Evolutionary conservation across 2,329 filamentous ascomycete genomes (phyloP), one percentile per base, ranked within the genome.

Genomic region (Ophiostoma perfectum): DNA sequence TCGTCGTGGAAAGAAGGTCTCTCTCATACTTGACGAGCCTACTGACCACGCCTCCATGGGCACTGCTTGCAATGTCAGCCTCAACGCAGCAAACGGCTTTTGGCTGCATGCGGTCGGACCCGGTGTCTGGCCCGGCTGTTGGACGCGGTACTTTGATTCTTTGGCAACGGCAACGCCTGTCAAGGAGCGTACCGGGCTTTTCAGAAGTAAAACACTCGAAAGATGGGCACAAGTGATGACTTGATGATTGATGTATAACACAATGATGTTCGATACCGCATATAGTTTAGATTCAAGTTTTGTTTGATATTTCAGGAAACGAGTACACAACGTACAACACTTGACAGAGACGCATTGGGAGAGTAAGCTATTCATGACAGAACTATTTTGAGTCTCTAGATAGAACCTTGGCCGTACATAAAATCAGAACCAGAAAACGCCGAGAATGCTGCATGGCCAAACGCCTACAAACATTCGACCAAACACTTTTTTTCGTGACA

Each of bases 381-480:
- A 64, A 64, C 62, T 41, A 55, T 60, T 63, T 70, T 66, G 45
- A 67, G 52, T 66, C 58, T 67, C 52, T 63, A 66, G 60, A 70
- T 64, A 41, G 63, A 64, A 63, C 45, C 64, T 58, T 44, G 55
- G 55, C 49, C 66, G 60, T 49, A 58, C 62, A 69, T 42, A 6
- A 62, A 64, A 60, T 3, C 7, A 47, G 42, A 52, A 65, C 68
- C 66, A 55, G 42, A 65, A 64, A 70, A 70, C 69, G 69, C 69
- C 69, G 11, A 42, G 66, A 70, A 66, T 70, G 69, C 58, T 66
- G 69, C 64, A 66, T 66, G 64, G 58, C 63, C 66, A 45, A 55
- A 65, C 64, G 55, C 69, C 64, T 52, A 60, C 69, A 68, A 68
- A 70, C 69, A 70, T 67, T 70, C 69, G 64, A 70, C 66, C 69